Evolutionary conservation across 768 basidiomycete species (phyloP), one percentile per base, ranked within the genome.

Genomic region (Suillus occidentalis): DNA sequence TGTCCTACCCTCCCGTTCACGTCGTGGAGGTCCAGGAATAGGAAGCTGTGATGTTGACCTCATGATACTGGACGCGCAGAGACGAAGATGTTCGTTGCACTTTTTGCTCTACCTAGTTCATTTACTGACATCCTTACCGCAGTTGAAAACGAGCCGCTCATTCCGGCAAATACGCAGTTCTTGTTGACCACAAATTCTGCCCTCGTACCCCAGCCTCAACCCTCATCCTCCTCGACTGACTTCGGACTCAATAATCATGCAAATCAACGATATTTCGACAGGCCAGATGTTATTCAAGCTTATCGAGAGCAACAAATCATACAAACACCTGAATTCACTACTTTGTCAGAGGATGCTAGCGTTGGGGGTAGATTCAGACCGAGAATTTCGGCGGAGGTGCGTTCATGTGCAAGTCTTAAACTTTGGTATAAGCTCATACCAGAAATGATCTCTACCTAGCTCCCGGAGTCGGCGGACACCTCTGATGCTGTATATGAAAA

Each of bases 401-500:
- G 91, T 82, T 58, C 52, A 49, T 42, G 10, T 2, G 18, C 39
- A 20, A 31, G 25, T 59, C 28, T 31, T 42, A 8, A 20, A 31
- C 10, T 58, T 25, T 18, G 16, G 39, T 10, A 40, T 56, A 22
- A 57, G 60, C 64, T 59, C 57, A 62, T 50, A 55, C 42, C 57
- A 60, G 56, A 6, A 40, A 37, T 52, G 12, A 31, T 50, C 16
- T 34, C 42, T 60, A 28, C 34, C 63, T 39, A 58, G 42, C 39
- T 49, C 25, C 69, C 89, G 84, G 83, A 79, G 59, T 76, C 78
- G 22, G 79, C 82, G 66, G 91, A 94, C 74, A 92, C 88, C 4
- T 91, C 91, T 10, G 94, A 97, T 77, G 85, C 85, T 28, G 84
- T 85, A 8, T 97, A 95, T 72, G 86, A 91, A 75, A 88, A 87